Base-by-base conservation (phyloP, 2,329 filamentous ascomycete species). In the Gliomastix tumulicola region DNA sequence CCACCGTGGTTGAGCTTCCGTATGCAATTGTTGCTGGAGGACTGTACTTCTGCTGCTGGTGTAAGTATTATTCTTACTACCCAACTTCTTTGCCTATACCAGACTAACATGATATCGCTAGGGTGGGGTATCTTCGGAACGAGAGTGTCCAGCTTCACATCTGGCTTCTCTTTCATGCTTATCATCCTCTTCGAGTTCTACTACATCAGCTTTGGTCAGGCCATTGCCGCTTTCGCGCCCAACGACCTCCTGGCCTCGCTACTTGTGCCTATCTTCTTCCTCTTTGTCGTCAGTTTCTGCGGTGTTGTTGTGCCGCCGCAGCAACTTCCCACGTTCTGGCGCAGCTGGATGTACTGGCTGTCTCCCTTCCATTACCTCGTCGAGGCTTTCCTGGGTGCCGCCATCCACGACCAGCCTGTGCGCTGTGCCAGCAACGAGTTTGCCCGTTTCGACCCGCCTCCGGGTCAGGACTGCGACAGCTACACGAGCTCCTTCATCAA, bases 231-330 rank as follows among this genome's bases (percentile, higher is more conserved):
- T 0, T 74, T 83, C 41, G 63, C 75, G 3, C 79, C 80, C 2
- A 85, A 84, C 50, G 76, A 79, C 41, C 60, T 83, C 4, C 66
- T 84, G 15, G 81, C 80, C 2, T 79, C 75, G 5, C 57, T 84
- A 0, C 62, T 84, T 1, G 79, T 84, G 1, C 82, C 82, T 0
- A 53, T 83, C 5, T 82, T 84, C 57, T 83, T 85, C 60, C 70
- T 80, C 19, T 84, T 85, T 47, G 70, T 84, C 25, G 68, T 83
- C 17, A 72, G 73, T 8, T 86, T 86, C 65, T 84, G 80, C 52
- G 82, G 82, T 39, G 77, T 85, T 6, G 71, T 84, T 9, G 79
- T 85, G 1, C 79, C 81, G 0, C 76, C 75, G 13, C 49, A 44
- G 3, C 66, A 66, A 4, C 56, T 86, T 1, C 75, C 76, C 0